Evolutionary conservation across 495 filamentous ascomycete species (phyloP), one percentile per base, ranked within the genome.

Genomic region (Neurospora discreta): DNA sequence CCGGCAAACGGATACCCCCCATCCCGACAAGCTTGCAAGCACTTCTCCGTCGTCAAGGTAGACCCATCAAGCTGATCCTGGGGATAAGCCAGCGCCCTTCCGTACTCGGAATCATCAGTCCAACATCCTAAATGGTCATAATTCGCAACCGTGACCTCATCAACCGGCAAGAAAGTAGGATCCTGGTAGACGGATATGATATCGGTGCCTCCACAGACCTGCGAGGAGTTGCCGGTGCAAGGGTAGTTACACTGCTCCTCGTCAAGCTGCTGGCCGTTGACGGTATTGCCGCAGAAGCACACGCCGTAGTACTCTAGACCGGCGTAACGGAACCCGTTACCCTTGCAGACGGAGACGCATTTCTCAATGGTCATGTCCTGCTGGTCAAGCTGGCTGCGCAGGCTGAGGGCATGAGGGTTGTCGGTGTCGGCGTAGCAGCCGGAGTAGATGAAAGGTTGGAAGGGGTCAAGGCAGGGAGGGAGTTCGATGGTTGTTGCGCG

Each of bases 51-150:
- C 33, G 84, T 85, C 76, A 87, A 41, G 39, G 73, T 77, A 5
- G 76, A 42, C 5, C 72, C 43, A 71, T 76, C 73, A 40, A 88
- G 70, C 60, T 79, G 74, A 60, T 81, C 74, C 79, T 85, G 81
- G 69, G 75, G 79, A 76, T 84, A 87, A 2, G 80, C 80, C 36
- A 90, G 79, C 1, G 88, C 83, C 26, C 83, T 85, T 42, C 85
- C 86, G 33, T 74, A 15, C 41, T 60, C 73, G 0, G 82, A 79
- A 70, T 86, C 82, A 69, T 89, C 87, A 38, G 85, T 86, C 75
- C 84, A 89, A 75, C 88, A 90, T 69, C 88, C 88, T n/a, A 88
- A 74, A 41, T 80, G 74, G 39, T 74, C 71, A 74, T 87, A 88
- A 75, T 87, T 84, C 36, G 75, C 77, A 20, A 85, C 76, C 10